Base-by-base conservation (phyloP, 2,329 filamentous ascomycete species). In the Fusarium pseudocircinatum region DNA sequence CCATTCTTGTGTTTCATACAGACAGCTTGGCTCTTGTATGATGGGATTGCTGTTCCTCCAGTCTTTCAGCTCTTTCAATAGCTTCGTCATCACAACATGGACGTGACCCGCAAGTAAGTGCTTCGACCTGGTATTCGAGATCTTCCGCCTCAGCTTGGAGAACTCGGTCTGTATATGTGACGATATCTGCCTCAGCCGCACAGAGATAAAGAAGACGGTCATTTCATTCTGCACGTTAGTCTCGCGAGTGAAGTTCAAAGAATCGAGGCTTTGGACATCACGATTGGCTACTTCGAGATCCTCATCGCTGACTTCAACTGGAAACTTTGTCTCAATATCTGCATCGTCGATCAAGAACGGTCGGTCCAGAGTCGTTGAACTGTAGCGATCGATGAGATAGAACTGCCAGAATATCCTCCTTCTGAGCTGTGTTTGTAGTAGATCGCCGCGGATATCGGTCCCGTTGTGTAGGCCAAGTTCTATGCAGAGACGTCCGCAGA, bases 1-100 rank as follows among this genome's bases (percentile, higher is more conserved):
- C 83, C 83, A 87, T 28, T 84, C 82, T 14, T 81, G 77, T 11
- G 78, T 79, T 61, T 86, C 81, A 43, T 85, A 87, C 0, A 86
- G 76, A n/a, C 80, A 82, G 10, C 74, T 75, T 0, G 83, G 83
- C 1, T 74, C 67, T 2, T 72, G 63, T 36, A 82, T 83, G 0
- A 78, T 30, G 0, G 84, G 84, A 0, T 79, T 78, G 1, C 70
- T 74, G 1, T 66, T 63, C 3, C 83, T 79, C 83, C 84, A 85
- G 4, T 65, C 37, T 6, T 82, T 73, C 0, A 85, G 69, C 28
- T 85, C 81, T 2, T 63, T 69, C 0, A 83, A 71, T 2, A 84
- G 77, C 8, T 76, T 63, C 30, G 78, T 68, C 40, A 83, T 57
- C 1, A 76, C 70, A 1, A 75, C 72, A 15, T 79, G 75, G 4